These are phyloP conservation scores for Fragaria nilgerrensis DNA, from an alignment of 306 rosid genomes.

Conservation along the genomic window DNA sequence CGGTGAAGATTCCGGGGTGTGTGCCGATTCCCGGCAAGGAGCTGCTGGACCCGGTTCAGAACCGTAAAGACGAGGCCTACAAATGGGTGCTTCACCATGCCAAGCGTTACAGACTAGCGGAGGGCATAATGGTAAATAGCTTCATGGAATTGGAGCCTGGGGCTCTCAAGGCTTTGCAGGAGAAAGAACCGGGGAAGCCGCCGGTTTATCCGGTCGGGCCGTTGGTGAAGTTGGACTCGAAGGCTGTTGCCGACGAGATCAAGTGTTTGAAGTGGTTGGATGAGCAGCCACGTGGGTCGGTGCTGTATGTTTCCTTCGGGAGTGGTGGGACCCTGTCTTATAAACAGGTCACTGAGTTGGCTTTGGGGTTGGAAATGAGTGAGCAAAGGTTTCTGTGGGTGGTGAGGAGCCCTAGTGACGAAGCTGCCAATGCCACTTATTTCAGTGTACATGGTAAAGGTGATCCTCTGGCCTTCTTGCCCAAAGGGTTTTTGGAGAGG, in stretches of 20 bases:
- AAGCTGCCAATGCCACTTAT: constrained; percentile 34
- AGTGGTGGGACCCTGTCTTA: constrained; percentile 46
- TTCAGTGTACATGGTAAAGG: constrained; percentile 34
- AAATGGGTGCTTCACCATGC: constrained; percentile 41
- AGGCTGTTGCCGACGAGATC: background rate
- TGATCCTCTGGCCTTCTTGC: constrained; percentile 46
- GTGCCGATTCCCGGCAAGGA: constrained; percentile 51
- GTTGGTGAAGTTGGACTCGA: constrained; percentile 31
- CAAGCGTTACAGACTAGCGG: constrained; percentile 40
- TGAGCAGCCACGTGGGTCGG: constrained; percentile 43
- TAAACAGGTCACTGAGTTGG: constrained; percentile 36
- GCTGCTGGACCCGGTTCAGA: constrained; percentile 54
- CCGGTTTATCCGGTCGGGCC: constrained; percentile 64
- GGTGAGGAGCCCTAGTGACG: constrained; percentile 37
- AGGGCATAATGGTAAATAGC: constrained; percentile 53
- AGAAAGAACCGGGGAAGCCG: constrained; percentile 34
- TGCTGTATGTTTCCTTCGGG: constrained; percentile 40
- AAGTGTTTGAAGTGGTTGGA: constrained; percentile 45
- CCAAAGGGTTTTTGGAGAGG: constrained; percentile 56
- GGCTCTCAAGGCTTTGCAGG: constrained; percentile 27
- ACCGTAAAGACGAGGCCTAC: constrained; percentile 55
- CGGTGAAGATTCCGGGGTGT: constrained; percentile 57
- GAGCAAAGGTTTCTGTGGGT: constrained; percentile 48
- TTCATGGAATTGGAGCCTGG: constrained; percentile 63
- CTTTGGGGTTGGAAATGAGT: constrained; percentile 42